Evolutionary conservation across 2,329 filamentous ascomycete species (phyloP).

Genomic region (Stagonosporopsis tanaceti): DNA sequence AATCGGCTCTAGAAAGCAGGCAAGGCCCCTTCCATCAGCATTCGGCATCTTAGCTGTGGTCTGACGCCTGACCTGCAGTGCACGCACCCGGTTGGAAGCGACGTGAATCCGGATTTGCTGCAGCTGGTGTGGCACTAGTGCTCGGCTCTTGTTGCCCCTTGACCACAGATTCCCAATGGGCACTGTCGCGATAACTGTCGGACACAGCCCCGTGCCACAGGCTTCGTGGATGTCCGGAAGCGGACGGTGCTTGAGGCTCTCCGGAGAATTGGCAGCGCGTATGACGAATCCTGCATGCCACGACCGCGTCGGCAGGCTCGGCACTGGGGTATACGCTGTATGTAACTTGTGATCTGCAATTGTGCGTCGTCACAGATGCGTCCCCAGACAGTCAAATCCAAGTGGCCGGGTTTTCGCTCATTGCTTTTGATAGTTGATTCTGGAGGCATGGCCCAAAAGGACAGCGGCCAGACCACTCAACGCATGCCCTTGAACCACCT

Average conservation of each 20-base stretch:
- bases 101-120: constrained; percentile 6
- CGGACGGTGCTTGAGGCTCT: constrained; percentile 16
- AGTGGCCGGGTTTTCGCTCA: constrained; percentile 9
- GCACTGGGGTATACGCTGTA: constrained; percentile 12
- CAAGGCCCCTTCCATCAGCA: constrained; percentile 4
- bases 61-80: constrained; percentile 11
- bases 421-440: constrained; percentile 17
- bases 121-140: constrained; percentile 11
- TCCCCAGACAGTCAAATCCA: constrained; percentile 16
- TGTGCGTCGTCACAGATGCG: constrained; percentile 11
- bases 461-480: neutral
- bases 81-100: constrained; percentile 3
- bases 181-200: constrained; percentile 9
- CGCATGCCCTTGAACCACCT: constrained; percentile 3
- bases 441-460: constrained; percentile 1
- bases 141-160: neutral
- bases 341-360: constrained; percentile 20
- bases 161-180: constrained; percentile 4
- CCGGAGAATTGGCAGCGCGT: constrained; percentile 11
- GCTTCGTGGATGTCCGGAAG: constrained; percentile 2
- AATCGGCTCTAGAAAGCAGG: neutral
- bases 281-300: constrained; percentile 9
- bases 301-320: constrained; percentile 2
- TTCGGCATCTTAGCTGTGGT: constrained; percentile 7
- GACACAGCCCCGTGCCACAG: constrained; percentile 9